Base-by-base conservation (phyloP, 2,329 filamentous ascomycete genomes). In the Fusarium citri region DNA sequence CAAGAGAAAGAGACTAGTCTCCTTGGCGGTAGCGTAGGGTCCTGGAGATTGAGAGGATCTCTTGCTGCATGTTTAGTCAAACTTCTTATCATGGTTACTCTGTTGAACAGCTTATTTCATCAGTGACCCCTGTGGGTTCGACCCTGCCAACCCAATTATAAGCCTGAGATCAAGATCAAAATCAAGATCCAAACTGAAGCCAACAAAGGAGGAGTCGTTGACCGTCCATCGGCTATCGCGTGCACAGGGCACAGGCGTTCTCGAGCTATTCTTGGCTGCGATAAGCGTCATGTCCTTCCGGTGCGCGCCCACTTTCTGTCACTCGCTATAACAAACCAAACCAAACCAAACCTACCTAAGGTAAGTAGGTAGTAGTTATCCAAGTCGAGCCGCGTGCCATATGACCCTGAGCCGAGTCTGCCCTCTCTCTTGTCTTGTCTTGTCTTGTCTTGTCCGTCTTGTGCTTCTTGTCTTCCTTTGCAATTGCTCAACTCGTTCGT, bases 271-370 rank as follows among this genome's bases (percentile, higher is more conserved):
- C 66, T 58, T 64, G 54, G 58, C 51, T 66, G 70, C 69, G 72
- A 73, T 74, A 74, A 74, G 72, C 72, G 72, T 71, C 72, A 74
- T 67, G 59, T 63, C 62, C 47, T 62, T 71, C 48, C 18, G 34
- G 34, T 37, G 57, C 65, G 67, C 59, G 59, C 68, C 65, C 65
- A 59, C 66, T 66, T 37, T 42, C 30, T 45, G 49, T 55, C 41
- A 30, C 41, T 46, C 31, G 16, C 23, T 53, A 20, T 25, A 26
- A 14, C 12, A n/a, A n/a, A n/a, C n/a, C n/a, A n/a, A n/a, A n/a
- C 28, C 28, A 41, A 25, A 16, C 22, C 20, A 16, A 23, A 25
- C 20, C 20, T 50, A 37, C 20, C 20, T 50, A 18, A 50, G 30
- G 20, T 25, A 49, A 8, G 34, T 26, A 34, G 28, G 12, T 30